Percentiles rank a stretch among this genome's conserved stretches.
These are phyloP conservation scores for rapeseed (Brassica napus) DNA, from an alignment of 345 rosid genomes.

Conservation along the genomic window DNA sequence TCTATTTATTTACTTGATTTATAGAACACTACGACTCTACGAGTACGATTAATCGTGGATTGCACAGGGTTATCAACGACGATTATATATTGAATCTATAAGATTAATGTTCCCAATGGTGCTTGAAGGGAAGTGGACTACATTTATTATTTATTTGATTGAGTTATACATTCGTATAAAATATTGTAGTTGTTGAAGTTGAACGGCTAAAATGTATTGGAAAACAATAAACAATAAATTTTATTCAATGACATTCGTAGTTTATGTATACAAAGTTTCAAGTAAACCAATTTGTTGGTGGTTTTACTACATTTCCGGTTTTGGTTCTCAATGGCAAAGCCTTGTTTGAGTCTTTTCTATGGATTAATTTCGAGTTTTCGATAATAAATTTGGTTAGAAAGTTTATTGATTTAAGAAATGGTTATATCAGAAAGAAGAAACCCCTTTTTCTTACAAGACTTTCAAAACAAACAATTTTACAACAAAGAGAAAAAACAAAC, in stretches of 20 bases:
- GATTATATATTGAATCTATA: neutral
- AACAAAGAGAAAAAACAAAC: too few species aligned
- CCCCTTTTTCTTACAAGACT: neutral
- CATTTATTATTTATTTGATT: neutral
- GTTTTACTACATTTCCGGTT: neutral
- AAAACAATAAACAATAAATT: neutral
- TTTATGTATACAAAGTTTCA: neutral
- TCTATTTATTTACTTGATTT: constrained; percentile 1
- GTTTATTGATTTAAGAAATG: neutral
- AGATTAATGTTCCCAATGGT: neutral
- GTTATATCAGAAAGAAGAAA: neutral
- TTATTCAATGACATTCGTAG: constrained; percentile 5
- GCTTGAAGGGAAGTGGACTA: neutral
- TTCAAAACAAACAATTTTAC: neutral
- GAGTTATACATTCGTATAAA: neutral
- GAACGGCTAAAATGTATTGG: constrained; percentile 8
- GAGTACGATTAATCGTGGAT: neutral
- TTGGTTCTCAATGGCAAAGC: constrained; percentile 7
- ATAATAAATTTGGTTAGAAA: neutral
- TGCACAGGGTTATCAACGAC: neutral
- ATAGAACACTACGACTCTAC: neutral
- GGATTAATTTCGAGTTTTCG: neutral
- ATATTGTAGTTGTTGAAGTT: constrained; percentile 12
- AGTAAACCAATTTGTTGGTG: constrained; percentile 4
- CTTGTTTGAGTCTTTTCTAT: neutral